These are phyloP conservation scores for Staphylotrichum longicolle DNA, from an alignment of 495 filamentous ascomycete species.

Conservation along the genomic window DNA sequence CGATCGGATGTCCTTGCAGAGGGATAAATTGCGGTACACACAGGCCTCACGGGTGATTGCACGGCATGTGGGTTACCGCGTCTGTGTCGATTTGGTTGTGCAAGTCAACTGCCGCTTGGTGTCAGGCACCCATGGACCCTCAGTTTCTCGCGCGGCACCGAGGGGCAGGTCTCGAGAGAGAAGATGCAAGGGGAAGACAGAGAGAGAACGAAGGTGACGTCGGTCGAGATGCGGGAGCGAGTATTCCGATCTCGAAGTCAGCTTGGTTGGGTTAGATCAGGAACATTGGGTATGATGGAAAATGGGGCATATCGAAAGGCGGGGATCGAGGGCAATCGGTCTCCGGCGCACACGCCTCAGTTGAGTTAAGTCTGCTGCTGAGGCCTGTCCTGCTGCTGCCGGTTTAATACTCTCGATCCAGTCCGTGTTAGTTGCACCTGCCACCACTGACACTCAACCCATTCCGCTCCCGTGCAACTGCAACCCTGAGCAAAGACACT, in stretches of 20 bases:
- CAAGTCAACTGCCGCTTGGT: not conserved
- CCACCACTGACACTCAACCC: not conserved
- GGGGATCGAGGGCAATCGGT: no score
- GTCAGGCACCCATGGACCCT: not conserved
- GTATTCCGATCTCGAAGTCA: no score
- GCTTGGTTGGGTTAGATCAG: no score
- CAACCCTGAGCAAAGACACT: not conserved
- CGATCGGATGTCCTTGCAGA: conserved; percentile 3
- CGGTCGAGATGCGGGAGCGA: not conserved
- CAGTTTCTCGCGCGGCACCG: not conserved
- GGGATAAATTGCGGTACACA: conserved; percentile 6
- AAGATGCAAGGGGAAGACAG: no score
- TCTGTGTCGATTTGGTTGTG: not conserved
- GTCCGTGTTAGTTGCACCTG: not conserved
- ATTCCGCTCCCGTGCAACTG: not conserved
- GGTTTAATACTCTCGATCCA: no score
- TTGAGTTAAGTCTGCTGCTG: no score
- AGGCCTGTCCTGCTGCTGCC: no score
- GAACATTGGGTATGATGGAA: no score
- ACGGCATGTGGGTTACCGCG: conserved; percentile 5
- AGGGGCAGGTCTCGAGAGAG: not conserved
- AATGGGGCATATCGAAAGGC: no score
- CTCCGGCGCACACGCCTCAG: no score
- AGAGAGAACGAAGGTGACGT: not conserved
- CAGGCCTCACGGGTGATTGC: conserved; percentile 8